Evolutionary conservation across 805 yeast genomes (phyloP).

Genomic region (Candida ficus): DNA sequence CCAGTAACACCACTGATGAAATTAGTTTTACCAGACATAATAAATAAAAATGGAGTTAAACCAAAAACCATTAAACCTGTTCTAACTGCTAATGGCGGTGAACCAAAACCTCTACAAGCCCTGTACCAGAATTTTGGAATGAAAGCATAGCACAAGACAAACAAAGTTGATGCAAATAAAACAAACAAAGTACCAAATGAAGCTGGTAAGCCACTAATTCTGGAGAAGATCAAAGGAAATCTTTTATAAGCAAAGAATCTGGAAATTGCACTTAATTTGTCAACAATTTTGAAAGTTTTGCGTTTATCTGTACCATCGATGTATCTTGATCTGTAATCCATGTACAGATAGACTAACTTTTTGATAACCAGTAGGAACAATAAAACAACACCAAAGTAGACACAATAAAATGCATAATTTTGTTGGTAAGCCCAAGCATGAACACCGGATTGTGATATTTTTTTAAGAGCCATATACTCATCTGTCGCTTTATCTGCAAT

Average conservation of each 20-base stretch:
- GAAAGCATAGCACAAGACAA: conserved; percentile 28
- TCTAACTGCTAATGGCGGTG: conserved; percentile 53
- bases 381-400: not conserved
- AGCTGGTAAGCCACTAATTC: conserved; percentile 33
- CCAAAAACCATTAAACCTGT: conserved; percentile 48
- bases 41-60: conserved; percentile 43
- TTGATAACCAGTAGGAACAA: not conserved
- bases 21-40: conserved; percentile 49
- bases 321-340: not conserved
- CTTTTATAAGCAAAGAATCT: conserved; percentile 30
- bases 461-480: not conserved
- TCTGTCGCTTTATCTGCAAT: not conserved
- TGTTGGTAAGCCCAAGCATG: not conserved
- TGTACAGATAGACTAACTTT: not conserved
- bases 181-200: conserved; percentile 32
- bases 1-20: conserved; percentile 46
- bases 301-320: not conserved
- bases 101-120: conserved; percentile 49
- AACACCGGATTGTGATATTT: not conserved
- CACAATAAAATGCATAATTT: not conserved
- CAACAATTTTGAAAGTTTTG: not conserved
- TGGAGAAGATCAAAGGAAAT: conserved; percentile 27
- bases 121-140: conserved; percentile 49
- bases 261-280: conserved; percentile 25
- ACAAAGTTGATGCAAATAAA: conserved; percentile 30